A percentile compares a stretch with the other conserved stretches of the same genome.
Evolutionary conservation across 306 rosid species (phyloP).

Genomic region (Cercis canadensis): DNA sequence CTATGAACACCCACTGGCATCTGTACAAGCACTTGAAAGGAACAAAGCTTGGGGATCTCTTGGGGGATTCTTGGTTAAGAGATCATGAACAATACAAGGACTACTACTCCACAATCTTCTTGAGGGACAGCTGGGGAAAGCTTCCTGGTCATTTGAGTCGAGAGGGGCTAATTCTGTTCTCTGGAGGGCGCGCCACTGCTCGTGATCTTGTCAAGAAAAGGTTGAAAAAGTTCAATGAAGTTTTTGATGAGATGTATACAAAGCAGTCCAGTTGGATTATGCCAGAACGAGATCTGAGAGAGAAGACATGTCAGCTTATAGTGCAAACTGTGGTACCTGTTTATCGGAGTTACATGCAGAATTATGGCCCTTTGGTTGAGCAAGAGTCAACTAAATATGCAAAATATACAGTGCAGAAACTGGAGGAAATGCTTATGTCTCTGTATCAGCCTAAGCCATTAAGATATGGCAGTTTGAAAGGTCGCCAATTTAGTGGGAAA

Average conservation of each 20-base stretch:
- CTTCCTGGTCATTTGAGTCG: conserved; percentile 92
- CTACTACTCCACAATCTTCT: conserved; percentile 62
- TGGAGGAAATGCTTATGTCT: conserved; percentile 85
- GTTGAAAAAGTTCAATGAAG: conserved; percentile 85
- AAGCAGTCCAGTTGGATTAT: conserved; percentile 82
- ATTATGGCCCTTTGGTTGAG: conserved; percentile 97
- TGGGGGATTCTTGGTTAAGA: conserved; percentile 70
- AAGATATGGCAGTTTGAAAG: conserved; percentile 79
- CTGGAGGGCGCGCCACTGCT: conserved; percentile 98
- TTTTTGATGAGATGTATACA: conserved; percentile 79
- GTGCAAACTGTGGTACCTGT: conserved; percentile 97
- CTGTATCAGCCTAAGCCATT: conserved; percentile 82
- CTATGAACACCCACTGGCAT: conserved; percentile 95
- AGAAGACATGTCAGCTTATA: conserved; percentile 84
- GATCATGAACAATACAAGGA: conserved; percentile 89
- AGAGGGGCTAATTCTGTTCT: conserved; percentile 93
- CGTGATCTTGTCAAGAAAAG: conserved; percentile 99
- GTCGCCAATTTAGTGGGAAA: conserved; percentile 72
- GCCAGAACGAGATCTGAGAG: conserved; percentile 79
- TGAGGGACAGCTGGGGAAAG: conserved; percentile 95
- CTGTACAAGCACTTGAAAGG: conserved; percentile 83
- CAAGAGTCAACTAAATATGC: conserved; percentile 87
- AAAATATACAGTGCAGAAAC: conserved; percentile 80
- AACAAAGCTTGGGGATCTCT: conserved; percentile 78
- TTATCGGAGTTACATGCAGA: conserved; percentile 99